Base-by-base conservation (phyloP, 1,284 basidiomycete species). In the Ceratobasidium theobromae region DNA sequence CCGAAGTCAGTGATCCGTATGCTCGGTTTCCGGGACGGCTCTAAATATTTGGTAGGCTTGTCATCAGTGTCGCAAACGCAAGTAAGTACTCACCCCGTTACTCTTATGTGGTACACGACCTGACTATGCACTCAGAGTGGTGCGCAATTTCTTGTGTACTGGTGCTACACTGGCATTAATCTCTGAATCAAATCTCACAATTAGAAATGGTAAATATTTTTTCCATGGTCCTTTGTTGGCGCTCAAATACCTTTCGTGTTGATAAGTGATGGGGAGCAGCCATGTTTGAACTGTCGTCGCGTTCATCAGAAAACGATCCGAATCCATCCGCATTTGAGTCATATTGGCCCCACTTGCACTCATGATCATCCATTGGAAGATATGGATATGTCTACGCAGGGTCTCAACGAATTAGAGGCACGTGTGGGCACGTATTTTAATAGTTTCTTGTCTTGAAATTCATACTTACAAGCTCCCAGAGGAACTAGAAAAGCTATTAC, bases 181-280 rank as follows among this genome's bases (percentile, higher is more conserved):
- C 9, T 45, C 43, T 21, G 23, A 38, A 25, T 25, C 5, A 1
- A 9, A 4, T 3, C 9, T 14, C 2, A 40, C 23, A 38, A 27
- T n/a, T 52, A 62, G 58, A 62, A 52, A 62, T 62, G 58, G 58
- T 52, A 21, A n/a, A 48, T 41, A 23, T 51, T 4, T 11, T 32
- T 6, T 8, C 8, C 16, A 8, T 8, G 16, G 12, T 43, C 14
- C 12, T 28, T 32, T 5, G 16, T 4, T 2, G 4, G 18, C 9
- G n/a, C 27, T 46, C 8, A n/a, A n/a, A n/a, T n/a, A 2, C 3
- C n/a, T 18, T n/a, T 27, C 12, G 3, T 51, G 28, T 40, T 25
- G 1, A n/a, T 3, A 11, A 62, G 58, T 30, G 48, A 62, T 21
- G 32, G 35, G 9, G 18, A 62, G 14, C 58, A 41, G 4, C 58